These are phyloP conservation scores for Colletotrichum chlorophyti DNA, from an alignment of 2,329 filamentous ascomycete genomes.

Conservation along the genomic window DNA sequence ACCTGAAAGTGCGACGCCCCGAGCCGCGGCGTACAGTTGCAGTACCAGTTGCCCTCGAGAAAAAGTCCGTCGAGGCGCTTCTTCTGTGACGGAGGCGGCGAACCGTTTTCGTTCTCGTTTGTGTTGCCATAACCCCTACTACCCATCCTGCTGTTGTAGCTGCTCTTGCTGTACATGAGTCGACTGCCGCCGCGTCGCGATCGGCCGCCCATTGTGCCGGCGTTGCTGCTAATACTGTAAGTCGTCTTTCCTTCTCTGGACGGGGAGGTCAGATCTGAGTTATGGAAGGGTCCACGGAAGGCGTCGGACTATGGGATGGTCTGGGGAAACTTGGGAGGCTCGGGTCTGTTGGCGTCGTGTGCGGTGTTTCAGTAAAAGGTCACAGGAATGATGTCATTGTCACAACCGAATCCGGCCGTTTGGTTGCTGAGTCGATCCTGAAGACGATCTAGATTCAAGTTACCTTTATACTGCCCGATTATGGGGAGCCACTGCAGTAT, in stretches of 20 bases:
- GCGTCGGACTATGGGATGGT: constrained; percentile 19
- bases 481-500: too few relatives aligned
- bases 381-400: constrained; percentile 12
- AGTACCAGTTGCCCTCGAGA: constrained; percentile 44
- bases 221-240: neutral
- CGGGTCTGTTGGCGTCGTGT: too few relatives aligned
- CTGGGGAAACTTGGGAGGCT: neutral
- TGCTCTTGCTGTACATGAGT: constrained; percentile 9
- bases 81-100: constrained; percentile 32
- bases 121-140: neutral
- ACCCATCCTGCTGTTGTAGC: neutral
- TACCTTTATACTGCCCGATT: too few relatives aligned
- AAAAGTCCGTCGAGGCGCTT: constrained; percentile 42
- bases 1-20: constrained; percentile 43
- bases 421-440: too few relatives aligned
- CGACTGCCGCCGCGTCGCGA: constrained; percentile 19
- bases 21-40: constrained; percentile 50
- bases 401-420: neutral
- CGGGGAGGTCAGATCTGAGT: constrained; percentile 14
- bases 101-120: neutral
- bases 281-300: constrained; percentile 26
- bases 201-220: constrained; percentile 6
- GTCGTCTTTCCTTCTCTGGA: neutral
- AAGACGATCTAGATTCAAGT: too few relatives aligned
- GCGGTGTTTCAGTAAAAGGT: constrained; percentile 1